These are phyloP conservation scores for Melampsora abietis-canadensis DNA, from an alignment of 1,284 basidiomycete genomes.

Conservation along the genomic window DNA sequence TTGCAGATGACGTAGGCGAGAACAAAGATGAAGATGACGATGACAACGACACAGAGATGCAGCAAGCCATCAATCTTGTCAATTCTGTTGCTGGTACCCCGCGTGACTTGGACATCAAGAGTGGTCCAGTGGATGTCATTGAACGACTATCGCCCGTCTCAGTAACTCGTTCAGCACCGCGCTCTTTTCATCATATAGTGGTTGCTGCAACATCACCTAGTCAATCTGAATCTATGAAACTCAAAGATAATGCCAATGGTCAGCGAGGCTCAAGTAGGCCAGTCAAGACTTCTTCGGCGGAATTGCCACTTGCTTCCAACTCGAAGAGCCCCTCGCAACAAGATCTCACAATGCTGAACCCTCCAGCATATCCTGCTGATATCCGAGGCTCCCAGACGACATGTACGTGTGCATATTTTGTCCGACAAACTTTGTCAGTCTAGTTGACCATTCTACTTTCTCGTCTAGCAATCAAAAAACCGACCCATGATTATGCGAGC, in stretches of 20 bases:
- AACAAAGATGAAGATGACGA: not conserved
- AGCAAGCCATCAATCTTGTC: not conserved
- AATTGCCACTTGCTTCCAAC: not conserved
- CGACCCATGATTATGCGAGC: not conserved
- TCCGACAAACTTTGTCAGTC: not conserved
- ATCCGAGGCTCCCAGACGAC: not conserved
- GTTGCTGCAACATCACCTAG: not conserved
- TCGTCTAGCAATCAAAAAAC: not conserved
- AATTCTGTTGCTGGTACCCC: not conserved
- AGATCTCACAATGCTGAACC: not conserved
- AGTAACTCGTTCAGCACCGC: too few relatives aligned
- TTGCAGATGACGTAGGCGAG: not conserved
- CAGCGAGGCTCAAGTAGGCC: too few relatives aligned
- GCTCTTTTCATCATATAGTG: not conserved
- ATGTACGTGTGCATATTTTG: not conserved
- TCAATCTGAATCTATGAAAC: not conserved
- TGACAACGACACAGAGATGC: not conserved
- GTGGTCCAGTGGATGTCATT: not conserved
- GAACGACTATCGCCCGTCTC: not conserved
- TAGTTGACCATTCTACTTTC: not conserved
- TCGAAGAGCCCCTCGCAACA: not conserved
- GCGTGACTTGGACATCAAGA: not conserved
- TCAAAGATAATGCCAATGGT: too few relatives aligned
- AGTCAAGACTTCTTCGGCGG: not conserved
- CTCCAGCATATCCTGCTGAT: constrained; percentile 5